Base-by-base conservation (phyloP, 2,329 filamentous ascomycete genomes). In the Grosmannia huntii region DNA sequence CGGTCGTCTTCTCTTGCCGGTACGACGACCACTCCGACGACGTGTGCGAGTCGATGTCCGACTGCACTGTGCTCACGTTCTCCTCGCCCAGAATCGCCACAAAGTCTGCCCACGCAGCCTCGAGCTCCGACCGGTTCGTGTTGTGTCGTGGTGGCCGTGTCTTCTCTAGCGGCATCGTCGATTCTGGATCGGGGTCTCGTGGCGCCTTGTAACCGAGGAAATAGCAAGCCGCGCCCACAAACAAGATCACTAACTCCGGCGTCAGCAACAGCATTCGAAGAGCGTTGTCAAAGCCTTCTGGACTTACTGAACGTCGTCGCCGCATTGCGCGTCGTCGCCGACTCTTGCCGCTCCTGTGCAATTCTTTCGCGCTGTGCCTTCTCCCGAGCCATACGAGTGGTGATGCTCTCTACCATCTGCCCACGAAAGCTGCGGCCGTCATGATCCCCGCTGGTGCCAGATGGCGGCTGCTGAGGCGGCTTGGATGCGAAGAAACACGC, bases 51-150 rank as follows among this genome's bases (percentile, higher is more conserved):
- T 76, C 70, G 38, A 85, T 70, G 64, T 85, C 81, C 23, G 72
- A 69, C 36, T 78, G 73, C 9, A 76, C 57, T 16, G 84, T 87
- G 69, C 80, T 84, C 58, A 87, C 82, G 64, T 86, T 77, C 16
- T 84, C 81, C 67, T 78, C 75, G 63, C 84, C 84, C 4, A 87
- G 77, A 54, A 87, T 77, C 57, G 75, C 76, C 58, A 78, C 77
- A 61, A 87, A 85, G 70, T 87, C 84, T n/a, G 81, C 73, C 84
- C 84, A 87, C 4, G 84, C 82, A 28, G 84, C 82, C 71, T 86
- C 81, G 65, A 87, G 78, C 66, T 86, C 85, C 64, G 81, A 75
- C 60, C 81, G 76, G 62, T 78, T 78, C 57, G 76, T 76, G 64
- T 84, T 80, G 70, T 85, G 81, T 64, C 71, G 71, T 11, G 79